phyloP scores from a whole-genome alignment of 2,329 filamentous ascomycete species.

The Amauroascus verrucosus region DNA sequence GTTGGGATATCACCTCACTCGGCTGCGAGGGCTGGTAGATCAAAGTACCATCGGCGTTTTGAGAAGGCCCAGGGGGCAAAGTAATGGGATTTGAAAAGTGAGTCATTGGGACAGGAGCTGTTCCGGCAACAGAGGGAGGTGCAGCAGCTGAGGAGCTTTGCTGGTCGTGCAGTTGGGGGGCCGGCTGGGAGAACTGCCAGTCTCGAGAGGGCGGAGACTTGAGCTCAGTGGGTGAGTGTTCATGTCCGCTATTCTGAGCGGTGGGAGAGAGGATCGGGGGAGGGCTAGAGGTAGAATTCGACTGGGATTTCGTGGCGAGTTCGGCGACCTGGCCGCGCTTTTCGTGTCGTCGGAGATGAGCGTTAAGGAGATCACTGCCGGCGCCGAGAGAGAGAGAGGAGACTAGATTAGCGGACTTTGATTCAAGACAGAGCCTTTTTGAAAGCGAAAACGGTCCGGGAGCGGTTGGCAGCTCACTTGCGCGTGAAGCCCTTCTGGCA shows the following conservation, averaged over 20 bases:
- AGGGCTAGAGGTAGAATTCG: constrained; percentile 9
- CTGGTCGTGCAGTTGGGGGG: not conserved
- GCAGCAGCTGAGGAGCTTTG: not conserved
- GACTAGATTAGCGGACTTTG: no score
- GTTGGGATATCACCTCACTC: constrained; percentile 8
- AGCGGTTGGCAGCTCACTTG: constrained; percentile 18
- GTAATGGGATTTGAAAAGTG: constrained; percentile 8
- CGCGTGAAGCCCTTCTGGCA: constrained; percentile 19
- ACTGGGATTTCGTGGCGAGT: not conserved
- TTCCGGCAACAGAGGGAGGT: not conserved
- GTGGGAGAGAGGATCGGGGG: constrained; percentile 7
- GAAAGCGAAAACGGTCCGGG: no score
- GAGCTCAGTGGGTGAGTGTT: constrained; percentile 1
- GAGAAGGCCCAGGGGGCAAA: constrained; percentile 11
- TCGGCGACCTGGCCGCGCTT: constrained; percentile 15
- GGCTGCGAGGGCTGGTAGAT: constrained; percentile 5
- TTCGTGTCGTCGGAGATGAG: constrained; percentile 19
- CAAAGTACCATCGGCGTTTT: not conserved
- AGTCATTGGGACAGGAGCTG: not conserved
- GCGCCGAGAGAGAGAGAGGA: no score
- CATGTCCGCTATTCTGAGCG: not conserved
- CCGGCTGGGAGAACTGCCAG: constrained; percentile 1
- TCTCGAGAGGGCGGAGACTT: constrained; percentile 9
- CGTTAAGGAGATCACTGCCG: constrained; percentile 19
- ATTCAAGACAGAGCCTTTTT: no score